phyloP scores from a whole-genome alignment of 495 filamentous ascomycete species.

The Xylaria telfairii region DNA sequence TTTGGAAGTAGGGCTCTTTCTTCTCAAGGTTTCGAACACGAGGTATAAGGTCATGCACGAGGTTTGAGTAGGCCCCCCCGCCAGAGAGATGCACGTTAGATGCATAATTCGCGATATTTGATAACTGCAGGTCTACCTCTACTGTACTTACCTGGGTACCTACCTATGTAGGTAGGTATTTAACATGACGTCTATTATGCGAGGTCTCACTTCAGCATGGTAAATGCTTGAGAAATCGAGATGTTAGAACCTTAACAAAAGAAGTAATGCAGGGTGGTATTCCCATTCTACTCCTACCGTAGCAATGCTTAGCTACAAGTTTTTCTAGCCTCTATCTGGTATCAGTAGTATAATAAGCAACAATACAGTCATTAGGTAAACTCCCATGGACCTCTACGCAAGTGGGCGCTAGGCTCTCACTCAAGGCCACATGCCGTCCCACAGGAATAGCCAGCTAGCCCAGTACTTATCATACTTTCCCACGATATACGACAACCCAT shows the following conservation, averaged over 20 bases:
- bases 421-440: constrained; percentile 54
- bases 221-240: background rate
- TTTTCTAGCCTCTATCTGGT: constrained; percentile 8
- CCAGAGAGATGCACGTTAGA: background rate
- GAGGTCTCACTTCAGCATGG: background rate
- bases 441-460: constrained; percentile 55
- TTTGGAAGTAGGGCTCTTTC: background rate
- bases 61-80: no score
- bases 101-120: background rate
- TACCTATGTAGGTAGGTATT: no score
- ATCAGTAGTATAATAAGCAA: constrained; percentile 14
- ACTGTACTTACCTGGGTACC: background rate
- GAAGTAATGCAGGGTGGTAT: background rate
- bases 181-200: no score
- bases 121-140: background rate
- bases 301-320: background rate
- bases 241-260: background rate
- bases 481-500: constrained; percentile 50
- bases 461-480: constrained; percentile 52
- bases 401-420: background rate
- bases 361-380: constrained; percentile 1
- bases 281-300: background rate
- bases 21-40: background rate
- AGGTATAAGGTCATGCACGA: background rate
- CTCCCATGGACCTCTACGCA: background rate